Conservation (phyloP, 1,284 basidiomycete genomes). For the Erythrobasidium hasegawianum region DNA sequence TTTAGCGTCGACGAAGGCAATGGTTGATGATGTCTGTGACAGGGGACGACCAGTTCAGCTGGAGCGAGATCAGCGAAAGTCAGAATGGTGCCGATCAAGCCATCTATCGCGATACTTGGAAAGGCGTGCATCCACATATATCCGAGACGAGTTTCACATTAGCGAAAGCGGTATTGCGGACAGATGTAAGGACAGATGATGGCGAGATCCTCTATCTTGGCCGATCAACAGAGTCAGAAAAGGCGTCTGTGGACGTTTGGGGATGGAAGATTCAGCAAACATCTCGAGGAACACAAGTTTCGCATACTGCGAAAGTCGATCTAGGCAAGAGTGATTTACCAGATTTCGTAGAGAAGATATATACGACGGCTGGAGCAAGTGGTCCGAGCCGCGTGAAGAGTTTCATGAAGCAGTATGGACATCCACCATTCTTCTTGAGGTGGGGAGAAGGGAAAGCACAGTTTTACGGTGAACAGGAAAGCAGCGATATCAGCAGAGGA, state of each 20-base stretch:
- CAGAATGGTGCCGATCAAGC: constrained; percentile 39
- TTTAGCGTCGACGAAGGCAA: too few relatives aligned
- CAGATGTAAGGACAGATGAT: constrained; percentile 33
- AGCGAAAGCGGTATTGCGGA: constrained; percentile 35
- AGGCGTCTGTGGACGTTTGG: background rate
- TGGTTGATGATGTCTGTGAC: too few relatives aligned
- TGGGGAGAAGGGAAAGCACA: constrained; percentile 39
- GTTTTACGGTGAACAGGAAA: constrained; percentile 29
- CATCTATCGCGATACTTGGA: constrained; percentile 34
- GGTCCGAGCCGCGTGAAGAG: constrained; percentile 27
- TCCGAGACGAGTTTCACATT: constrained; percentile 32
- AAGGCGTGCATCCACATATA: constrained; percentile 38
- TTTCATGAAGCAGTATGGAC: constrained; percentile 38
- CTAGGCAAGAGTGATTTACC: constrained; percentile 17
- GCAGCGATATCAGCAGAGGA: constrained; percentile 35
- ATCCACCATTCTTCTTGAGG: constrained; percentile 40
- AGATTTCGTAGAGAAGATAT: constrained; percentile 34
- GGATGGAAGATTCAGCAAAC: background rate
- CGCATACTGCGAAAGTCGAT: background rate
- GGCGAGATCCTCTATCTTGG: constrained; percentile 36
- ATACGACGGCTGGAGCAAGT: constrained; percentile 32
- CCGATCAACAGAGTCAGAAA: constrained; percentile 17
- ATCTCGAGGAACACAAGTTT: background rate
- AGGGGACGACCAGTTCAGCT: constrained; percentile 38
- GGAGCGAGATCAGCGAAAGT: constrained; percentile 17